phyloP scores from a whole-genome alignment of 805 yeast genomes.

The Myxozyma neotropica region DNA sequence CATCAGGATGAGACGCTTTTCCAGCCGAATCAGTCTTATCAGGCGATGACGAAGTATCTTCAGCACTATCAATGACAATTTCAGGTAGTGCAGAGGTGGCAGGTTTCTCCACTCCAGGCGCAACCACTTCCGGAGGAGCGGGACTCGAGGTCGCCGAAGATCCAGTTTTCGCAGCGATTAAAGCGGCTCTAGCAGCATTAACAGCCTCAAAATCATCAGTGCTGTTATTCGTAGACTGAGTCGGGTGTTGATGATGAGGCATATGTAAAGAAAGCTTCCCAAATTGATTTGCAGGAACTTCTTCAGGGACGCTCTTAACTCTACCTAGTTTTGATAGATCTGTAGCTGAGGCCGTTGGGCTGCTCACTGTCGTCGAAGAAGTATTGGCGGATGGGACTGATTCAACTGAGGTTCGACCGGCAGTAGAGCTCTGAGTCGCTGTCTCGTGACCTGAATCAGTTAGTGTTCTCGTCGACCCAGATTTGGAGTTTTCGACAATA shows the following conservation, averaged over 20 bases:
- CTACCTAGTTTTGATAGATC: slow-evolving; percentile 7
- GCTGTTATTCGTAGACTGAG: slow-evolving; percentile 6
- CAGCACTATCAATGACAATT: slow-evolving; percentile 21
- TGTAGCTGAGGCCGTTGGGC: not conserved
- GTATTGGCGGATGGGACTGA: not conserved
- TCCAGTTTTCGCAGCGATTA: slow-evolving; percentile 3
- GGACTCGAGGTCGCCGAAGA: not conserved
- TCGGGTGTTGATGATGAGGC: not conserved
- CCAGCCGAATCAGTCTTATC: not conserved
- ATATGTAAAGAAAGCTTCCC: slow-evolving; percentile 2
- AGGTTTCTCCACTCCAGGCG: not conserved
- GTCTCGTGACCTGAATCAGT: slow-evolving; percentile 1
- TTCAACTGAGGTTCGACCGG: not conserved
- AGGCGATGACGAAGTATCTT: slow-evolving; percentile 1
- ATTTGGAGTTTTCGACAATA: slow-evolving; percentile 35
- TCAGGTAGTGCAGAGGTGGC: slow-evolving; percentile 8
- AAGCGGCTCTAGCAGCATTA: slow-evolving; percentile 11
- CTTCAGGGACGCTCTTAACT: slow-evolving; percentile 11
- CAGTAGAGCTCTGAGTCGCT: not conserved
- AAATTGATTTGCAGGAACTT: not conserved
- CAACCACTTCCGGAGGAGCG: not conserved
- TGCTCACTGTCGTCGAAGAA: slow-evolving; percentile 1
- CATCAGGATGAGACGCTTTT: slow-evolving; percentile 1
- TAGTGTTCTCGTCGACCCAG: slow-evolving; percentile 16
- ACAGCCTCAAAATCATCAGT: slow-evolving; percentile 3